Evolutionary conservation across 164 flowering plant genomes (phyloP).

Genomic region (Echeveria elegans): DNA sequence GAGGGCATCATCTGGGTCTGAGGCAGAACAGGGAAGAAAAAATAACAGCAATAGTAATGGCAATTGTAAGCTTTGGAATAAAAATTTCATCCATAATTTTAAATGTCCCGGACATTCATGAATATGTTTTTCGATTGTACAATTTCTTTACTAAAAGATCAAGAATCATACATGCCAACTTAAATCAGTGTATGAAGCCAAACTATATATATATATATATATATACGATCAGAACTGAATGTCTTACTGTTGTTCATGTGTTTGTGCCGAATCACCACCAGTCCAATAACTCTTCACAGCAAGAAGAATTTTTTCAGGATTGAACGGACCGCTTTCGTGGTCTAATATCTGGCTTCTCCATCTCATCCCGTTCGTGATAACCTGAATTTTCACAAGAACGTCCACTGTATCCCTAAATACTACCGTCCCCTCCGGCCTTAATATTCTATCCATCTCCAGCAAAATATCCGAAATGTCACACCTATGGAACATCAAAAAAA

Average conservation of each 20-base stretch:
- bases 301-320: conserved; percentile 84
- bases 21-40: neutral
- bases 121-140: too few relatives aligned
- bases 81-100: too few relatives aligned
- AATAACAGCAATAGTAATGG: neutral
- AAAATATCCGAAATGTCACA: conserved; percentile 75
- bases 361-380: conserved; percentile 70
- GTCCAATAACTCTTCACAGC: conserved; percentile 90
- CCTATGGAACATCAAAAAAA: conserved; percentile 25
- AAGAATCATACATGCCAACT: too few relatives aligned
- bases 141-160: too few relatives aligned
- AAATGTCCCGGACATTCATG: neutral
- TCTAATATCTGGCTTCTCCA: conserved; percentile 79
- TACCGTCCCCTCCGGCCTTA: conserved; percentile 95
- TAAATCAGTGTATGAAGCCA: too few relatives aligned
- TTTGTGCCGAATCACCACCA: conserved; percentile 26
- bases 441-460: conserved; percentile 88
- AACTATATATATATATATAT: too few relatives aligned
- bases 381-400: conserved; percentile 61
- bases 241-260: conserved; percentile 2
- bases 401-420: conserved; percentile 82
- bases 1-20: neutral
- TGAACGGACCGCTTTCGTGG: conserved; percentile 89
- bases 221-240: too few relatives aligned
- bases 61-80: neutral